Base-by-base conservation (phyloP, 371 early-diverging fungal genomes). In the Catenaria anguillulae region DNA sequence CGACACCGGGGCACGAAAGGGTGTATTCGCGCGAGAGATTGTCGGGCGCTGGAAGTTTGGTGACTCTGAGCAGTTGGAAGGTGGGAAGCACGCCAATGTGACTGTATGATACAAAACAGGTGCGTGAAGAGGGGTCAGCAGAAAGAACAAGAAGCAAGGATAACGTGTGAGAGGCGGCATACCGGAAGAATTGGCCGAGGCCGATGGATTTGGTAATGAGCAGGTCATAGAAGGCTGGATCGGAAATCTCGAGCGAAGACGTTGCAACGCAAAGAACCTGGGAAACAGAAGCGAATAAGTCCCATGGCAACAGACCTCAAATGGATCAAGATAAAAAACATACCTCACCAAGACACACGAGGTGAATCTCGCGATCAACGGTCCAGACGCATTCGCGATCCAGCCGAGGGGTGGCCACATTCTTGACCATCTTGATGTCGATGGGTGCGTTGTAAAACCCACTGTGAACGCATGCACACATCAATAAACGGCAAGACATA, bases 111-210 rank as follows among this genome's bases (percentile, higher is more conserved):
- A 10, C 17, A 5, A 5, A 40, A 10, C 21, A 17, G 21, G 3
- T 4, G 12, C 45, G 21, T 12, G 2, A 3, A 43, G 12, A 23
- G 21, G 12, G 12, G 3, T 2, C 21, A 17, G 17, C 19, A 43
- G 8, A 4, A 12, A 43, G 2, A 17, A 17, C 21, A 1, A 4
- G 31, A 29, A 10, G 0, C 29, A 26, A 29, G 17, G 31, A 31
- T 26, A 21, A 24, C 43, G 46, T 1, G n/a, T 1, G n/a, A 46
- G 46, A n/a, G n/a, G n/a, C n/a, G n/a, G n/a, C 40, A 40, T 10
- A 50, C 52, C 29, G 26, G 52, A 50, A 50, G 19, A 50, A 50
- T 31, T 50, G 52, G 52, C 52, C 52, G 15, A 50, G 26, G 21
- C 52, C 52, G 23, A 50, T 31, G 15, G 29, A 26, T 13, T 29